These are phyloP conservation scores for Metschnikowia aberdeeniae DNA, from an alignment of 805 yeast genomes.

Conservation along the genomic window DNA sequence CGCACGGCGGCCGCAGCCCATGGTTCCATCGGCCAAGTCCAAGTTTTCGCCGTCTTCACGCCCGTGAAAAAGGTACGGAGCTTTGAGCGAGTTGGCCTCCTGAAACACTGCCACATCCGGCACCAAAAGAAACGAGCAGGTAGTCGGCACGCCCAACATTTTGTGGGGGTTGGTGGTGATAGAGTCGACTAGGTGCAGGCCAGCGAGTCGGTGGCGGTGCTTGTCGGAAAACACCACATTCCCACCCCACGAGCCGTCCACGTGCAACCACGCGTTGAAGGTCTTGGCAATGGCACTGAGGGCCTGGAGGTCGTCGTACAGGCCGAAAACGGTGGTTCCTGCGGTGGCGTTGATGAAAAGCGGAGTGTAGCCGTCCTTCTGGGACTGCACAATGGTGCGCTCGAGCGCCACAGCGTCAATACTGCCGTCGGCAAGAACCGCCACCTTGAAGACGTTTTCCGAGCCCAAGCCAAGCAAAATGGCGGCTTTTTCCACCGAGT, in stretches of 20 bases:
- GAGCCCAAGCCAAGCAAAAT: slow-evolving; percentile 71
- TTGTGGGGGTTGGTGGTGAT: slow-evolving; percentile 83
- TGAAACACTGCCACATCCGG: slow-evolving; percentile 67
- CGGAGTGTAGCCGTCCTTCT: slow-evolving; percentile 59
- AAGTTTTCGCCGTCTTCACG: slow-evolving; percentile 51
- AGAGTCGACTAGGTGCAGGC: slow-evolving; percentile 66
- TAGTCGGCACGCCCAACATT: slow-evolving; percentile 82
- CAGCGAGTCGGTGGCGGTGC: slow-evolving; percentile 47
- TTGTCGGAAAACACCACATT: slow-evolving; percentile 63
- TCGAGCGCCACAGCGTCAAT: slow-evolving; percentile 52
- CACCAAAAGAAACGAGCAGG: slow-evolving; percentile 67
- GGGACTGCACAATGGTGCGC: slow-evolving; percentile 39
- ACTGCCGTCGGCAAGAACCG: slow-evolving; percentile 51
- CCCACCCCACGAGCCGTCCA: slow-evolving; percentile 93
- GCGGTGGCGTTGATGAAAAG: slow-evolving; percentile 79
- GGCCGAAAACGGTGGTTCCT: slow-evolving; percentile 85
- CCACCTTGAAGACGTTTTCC: slow-evolving; percentile 56
- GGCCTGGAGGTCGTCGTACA: slow-evolving; percentile 64
- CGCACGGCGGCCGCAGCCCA: slow-evolving; percentile 88
- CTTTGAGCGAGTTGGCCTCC: slow-evolving; percentile 68
- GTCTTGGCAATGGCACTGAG: slow-evolving; percentile 52
- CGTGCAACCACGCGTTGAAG: slow-evolving; percentile 69
- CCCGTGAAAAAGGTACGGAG: slow-evolving; percentile 77
- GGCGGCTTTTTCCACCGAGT: slow-evolving; percentile 78
- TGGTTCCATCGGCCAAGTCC: slow-evolving; percentile 84